A percentile compares a stretch with the other conserved stretches of the same genome.
These are phyloP conservation scores for Penicillium waksmanii DNA, from an alignment of 495 filamentous ascomycete species.

Conservation along the genomic window DNA sequence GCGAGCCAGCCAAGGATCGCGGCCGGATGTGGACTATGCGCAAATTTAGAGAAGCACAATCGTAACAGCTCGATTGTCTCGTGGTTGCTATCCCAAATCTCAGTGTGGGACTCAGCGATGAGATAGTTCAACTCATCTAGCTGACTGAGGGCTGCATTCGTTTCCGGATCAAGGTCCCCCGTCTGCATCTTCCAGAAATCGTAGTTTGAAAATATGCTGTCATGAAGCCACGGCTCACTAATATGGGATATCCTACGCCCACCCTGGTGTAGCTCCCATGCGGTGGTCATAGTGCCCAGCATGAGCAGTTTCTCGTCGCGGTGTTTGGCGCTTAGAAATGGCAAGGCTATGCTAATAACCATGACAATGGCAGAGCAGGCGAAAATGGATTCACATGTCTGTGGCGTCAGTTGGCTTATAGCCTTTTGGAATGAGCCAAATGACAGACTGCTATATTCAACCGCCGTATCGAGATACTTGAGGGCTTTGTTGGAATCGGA, in stretches of 20 bases:
- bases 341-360: neutral
- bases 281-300: neutral
- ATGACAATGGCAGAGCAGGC: constrained; percentile 1
- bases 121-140: neutral
- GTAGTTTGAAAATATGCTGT: neutral
- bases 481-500: neutral
- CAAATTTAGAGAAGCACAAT: constrained; percentile 2
- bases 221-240: neutral
- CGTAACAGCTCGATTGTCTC: neutral
- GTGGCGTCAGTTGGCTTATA: neutral
- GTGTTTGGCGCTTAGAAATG: neutral
- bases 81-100: neutral
- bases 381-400: neutral
- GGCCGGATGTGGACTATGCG: neutral
- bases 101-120: neutral
- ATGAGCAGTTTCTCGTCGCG: neutral
- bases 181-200: neutral
- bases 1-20: neutral
- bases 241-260: neutral
- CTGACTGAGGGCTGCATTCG: neutral
- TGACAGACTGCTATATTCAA: neutral
- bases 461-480: neutral
- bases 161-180: neutral
- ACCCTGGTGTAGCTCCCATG: neutral
- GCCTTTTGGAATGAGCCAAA: neutral